Base-by-base conservation (phyloP, 1,284 basidiomycete genomes). In the Paramarasmius palmivorus region DNA sequence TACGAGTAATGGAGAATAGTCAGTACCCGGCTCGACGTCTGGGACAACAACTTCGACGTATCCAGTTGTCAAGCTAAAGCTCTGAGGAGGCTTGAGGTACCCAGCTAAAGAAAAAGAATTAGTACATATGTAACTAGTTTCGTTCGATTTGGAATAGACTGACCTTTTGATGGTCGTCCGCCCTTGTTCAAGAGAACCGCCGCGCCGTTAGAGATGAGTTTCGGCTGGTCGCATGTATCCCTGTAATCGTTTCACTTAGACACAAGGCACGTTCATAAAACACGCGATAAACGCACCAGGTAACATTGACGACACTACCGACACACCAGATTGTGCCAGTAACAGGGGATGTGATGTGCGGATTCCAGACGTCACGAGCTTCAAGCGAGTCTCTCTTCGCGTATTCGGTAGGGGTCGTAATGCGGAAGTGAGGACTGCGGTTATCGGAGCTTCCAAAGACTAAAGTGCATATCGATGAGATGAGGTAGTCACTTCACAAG, bases 171-270 rank as follows among this genome's bases (percentile, higher is more conserved):
- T 19, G 22, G 22, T 14, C 22, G 26, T 10, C 41, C 15, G 20
- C 39, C 26, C 19, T 37, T 14, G 2, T 49, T 48, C 5, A 56
- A 47, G 8, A 32, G 26, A 8, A 49, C 40, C n/a, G 46, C n/a
- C 2, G 42, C 50, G 34, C 32, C 51, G 20, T 49, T 52, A 12
- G 55, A 56, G 9, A 49, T 50, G 1, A 12, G 32, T 23, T 10
- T 37, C 10, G 55, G 55, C 17, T 39, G 12, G 29, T 56, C 36
- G 26, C 50, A 41, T n/a, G 50, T 52, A 35, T 52, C 51, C 55
- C 55, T 56, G 12, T 26, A 9, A 14, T 19, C 9, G n/a, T 2
- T 14, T 25, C 35, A 17, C 19, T 25, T 47, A 7, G 29, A 36
- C 4, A 0, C 1, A 45, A 10, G 34, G 20, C 14, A 22, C 32